Conservation (phyloP, 225 moss, liverwort and hornwort genomes). For the Marchantia paleacea region DNA sequence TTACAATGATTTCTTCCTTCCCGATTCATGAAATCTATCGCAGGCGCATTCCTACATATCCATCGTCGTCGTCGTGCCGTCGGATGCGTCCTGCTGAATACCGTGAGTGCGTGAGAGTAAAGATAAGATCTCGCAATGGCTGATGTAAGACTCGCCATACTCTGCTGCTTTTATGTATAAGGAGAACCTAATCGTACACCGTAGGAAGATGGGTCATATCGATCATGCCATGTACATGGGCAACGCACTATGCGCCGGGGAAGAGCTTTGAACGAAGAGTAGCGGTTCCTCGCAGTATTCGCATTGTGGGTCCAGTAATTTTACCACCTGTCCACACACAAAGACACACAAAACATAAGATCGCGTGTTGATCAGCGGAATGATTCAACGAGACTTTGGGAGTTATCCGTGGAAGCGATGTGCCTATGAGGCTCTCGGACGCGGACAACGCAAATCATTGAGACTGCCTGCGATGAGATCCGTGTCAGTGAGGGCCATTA, state of each 20-base stretch:
- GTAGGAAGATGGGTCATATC: no score
- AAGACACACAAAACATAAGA: neutral
- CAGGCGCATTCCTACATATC: no score
- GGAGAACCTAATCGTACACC: no score
- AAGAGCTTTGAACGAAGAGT: neutral
- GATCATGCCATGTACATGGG: conserved; percentile 1
- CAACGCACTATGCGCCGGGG: neutral
- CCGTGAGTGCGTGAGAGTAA: neutral
- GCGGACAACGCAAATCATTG: neutral
- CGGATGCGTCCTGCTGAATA: no score
- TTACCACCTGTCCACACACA: conserved; percentile 15
- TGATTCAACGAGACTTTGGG: no score
- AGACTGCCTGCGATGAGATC: neutral
- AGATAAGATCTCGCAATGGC: neutral
- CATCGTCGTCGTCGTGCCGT: neutral
- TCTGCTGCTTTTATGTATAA: no score
- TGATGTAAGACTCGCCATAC: neutral
- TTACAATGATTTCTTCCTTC: neutral
- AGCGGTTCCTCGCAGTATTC: conserved; percentile 26
- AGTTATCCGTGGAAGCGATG: neutral
- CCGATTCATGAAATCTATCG: neutral
- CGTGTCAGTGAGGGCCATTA: neutral
- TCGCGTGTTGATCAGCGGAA: neutral
- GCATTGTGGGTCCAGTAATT: conserved; percentile 19
- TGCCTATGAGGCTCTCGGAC: neutral